Conservation (phyloP, 2,329 filamentous ascomycete genomes). For the Paecilomyces sp. region DNA sequence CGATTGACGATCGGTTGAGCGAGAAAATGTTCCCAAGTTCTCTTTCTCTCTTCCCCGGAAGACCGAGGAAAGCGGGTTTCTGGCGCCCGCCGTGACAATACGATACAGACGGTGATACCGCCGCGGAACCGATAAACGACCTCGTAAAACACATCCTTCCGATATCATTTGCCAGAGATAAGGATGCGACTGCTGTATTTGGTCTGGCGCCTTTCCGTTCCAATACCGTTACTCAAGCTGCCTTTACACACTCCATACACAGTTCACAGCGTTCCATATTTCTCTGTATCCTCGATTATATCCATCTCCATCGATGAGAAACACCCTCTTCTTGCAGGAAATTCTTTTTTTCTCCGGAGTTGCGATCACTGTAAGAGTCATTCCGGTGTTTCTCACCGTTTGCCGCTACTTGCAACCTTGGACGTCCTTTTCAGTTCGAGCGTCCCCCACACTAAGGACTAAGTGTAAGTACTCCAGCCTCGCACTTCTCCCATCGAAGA, state of each 20-base stretch:
- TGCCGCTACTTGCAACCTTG: neutral
- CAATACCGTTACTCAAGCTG: neutral
- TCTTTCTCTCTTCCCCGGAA: neutral
- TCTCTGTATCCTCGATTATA: no score
- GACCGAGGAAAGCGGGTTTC: neutral
- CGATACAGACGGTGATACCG: neutral
- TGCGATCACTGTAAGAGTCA: neutral
- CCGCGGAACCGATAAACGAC: neutral
- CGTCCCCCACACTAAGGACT: neutral
- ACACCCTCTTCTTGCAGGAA: no score
- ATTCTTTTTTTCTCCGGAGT: no score
- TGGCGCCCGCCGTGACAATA: neutral
- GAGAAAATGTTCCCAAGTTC: neutral
- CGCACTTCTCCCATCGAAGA: neutral
- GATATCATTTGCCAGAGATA: neutral
- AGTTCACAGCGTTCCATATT: no score
- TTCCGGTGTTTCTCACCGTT: neutral
- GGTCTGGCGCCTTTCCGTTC: neutral
- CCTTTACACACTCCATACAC: neutral
- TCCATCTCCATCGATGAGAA: no score
- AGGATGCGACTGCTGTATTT: neutral
- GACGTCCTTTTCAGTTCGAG: neutral
- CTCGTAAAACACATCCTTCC: neutral
- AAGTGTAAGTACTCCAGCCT: neutral
- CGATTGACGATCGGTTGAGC: neutral